These are phyloP conservation scores for Tolypocladium sp. DNA, from an alignment of 2,329 filamentous ascomycete species.

Conservation along the genomic window DNA sequence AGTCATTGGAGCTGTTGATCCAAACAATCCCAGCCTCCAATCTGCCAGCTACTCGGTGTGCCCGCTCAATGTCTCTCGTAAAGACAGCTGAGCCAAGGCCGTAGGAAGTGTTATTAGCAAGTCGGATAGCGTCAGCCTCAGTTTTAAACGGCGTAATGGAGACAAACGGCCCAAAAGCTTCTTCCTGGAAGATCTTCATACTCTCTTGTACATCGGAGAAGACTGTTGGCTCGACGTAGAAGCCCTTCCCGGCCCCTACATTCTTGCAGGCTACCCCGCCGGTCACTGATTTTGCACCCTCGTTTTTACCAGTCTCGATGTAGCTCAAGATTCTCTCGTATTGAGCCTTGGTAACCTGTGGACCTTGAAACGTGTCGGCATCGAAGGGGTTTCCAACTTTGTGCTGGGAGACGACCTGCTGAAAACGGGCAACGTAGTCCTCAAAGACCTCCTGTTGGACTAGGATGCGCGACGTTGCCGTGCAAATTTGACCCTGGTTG, in stretches of 20 bases:
- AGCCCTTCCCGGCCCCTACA: constrained; percentile 27
- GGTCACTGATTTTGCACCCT: constrained; percentile 57
- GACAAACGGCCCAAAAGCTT: constrained; percentile 37
- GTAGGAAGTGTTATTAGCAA: constrained; percentile 46
- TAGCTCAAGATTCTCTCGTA: constrained; percentile 63
- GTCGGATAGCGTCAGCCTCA: constrained; percentile 29
- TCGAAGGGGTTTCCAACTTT: constrained; percentile 64
- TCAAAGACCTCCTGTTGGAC: constrained; percentile 54
- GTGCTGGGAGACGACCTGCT: constrained; percentile 47
- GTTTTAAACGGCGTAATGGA: constrained; percentile 31
- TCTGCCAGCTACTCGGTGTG: constrained; percentile 39
- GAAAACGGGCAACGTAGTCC: constrained; percentile 55
- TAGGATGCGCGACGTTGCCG: constrained; percentile 53
- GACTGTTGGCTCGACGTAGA: constrained; percentile 35
- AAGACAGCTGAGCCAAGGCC: constrained; percentile 55
- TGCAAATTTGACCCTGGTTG: constrained; percentile 58
- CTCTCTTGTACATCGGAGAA: constrained; percentile 29
- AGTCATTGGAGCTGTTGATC: constrained; percentile 39
- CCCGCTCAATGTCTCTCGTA: constrained; percentile 43
- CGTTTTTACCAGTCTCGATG: constrained; percentile 58
- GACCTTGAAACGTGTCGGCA: constrained; percentile 62
- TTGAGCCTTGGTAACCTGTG: constrained; percentile 62
- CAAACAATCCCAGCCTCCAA: constrained; percentile 54
- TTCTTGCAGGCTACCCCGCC: constrained; percentile 46
- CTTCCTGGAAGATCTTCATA: constrained; percentile 37